Base-by-base conservation (phyloP, 2,329 filamentous ascomycete genomes). In the Pleomassaria siparia region DNA sequence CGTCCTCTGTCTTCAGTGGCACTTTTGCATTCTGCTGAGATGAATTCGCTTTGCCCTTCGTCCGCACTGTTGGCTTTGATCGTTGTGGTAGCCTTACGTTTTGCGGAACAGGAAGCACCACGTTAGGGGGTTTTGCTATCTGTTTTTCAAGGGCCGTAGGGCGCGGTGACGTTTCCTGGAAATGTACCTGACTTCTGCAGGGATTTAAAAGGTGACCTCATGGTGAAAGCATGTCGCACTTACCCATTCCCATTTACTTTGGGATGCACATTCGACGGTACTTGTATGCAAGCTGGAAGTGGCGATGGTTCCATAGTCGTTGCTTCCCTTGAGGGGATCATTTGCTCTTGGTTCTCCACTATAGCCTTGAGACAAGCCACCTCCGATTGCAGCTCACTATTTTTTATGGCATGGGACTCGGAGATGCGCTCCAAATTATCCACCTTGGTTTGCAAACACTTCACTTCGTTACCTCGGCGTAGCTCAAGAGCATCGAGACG, bases 401-500 rank as follows among this genome's bases (percentile, higher is more conserved):
- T 52, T 29, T 16, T 42, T 10, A 30, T 16, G n/a, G 18, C 21
- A 4, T 43, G 30, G 30, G 15, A 21, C 7, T 43, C 21, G 12
- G 24, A 46, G 16, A 21, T 29, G 13, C 29, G 18, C 37, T 53
- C 39, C 18, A 53, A 28, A 4, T 9, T 40, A 10, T 15, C 33
- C 18, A 59, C 28, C 33, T 37, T 56, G 36, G 36, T 35, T 12
- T 44, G 35, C 12, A 58, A 22, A 5, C 25, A 41, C 40, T 24
- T 37, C 21, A 24, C 22, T 43, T 44, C 51, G 16, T 59, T 28
- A 13, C 16, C 41, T 12, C 37, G 42, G 13, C 24, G 43, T 3
- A 45, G 32, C 18, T 58, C 56, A 6, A 58, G n/a, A 6, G 36
- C 39, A 32, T 58, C 52, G 1, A 59, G 36, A 24, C 53, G 47